These are phyloP conservation scores for Neonectria neomacrospora DNA, from an alignment of 2,329 filamentous ascomycete genomes.

Conservation along the genomic window DNA sequence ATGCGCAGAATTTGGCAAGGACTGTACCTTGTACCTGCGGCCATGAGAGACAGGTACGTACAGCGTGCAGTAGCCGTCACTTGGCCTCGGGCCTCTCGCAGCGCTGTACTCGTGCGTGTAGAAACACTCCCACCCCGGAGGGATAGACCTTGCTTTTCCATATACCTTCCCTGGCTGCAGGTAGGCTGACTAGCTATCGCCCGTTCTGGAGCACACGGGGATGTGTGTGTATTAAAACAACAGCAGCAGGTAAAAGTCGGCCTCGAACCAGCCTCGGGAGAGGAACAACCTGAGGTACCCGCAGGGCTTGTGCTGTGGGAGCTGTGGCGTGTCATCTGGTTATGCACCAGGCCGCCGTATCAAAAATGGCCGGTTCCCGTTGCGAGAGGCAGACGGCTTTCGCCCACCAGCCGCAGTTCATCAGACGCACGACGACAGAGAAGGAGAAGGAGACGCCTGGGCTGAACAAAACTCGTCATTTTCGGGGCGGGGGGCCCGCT, in stretches of 20 bases:
- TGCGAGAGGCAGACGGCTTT: background rate
- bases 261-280: conserved; percentile 16
- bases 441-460: conserved; percentile 14
- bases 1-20: conserved; percentile 46
- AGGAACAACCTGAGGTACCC: background rate
- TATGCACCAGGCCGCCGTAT: background rate
- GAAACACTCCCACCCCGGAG: conserved; percentile 30
- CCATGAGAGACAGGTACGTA: conserved; percentile 39
- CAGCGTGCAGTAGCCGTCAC: conserved; percentile 15
- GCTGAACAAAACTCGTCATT: conserved; percentile 16
- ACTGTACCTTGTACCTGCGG: conserved; percentile 49
- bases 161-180: conserved; percentile 29
- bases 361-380: background rate
- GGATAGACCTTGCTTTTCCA: conserved; percentile 36
- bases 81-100: conserved; percentile 27
- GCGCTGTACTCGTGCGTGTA: conserved; percentile 25
- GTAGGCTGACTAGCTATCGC: conserved; percentile 27
- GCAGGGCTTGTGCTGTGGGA: conserved; percentile 3
- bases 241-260: conserved; percentile 5
- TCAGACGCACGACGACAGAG: background rate
- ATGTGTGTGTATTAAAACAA: conserved; percentile 33
- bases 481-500: conserved; percentile 30
- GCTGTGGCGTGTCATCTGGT: background rate
- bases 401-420: conserved; percentile 1
- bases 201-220: conserved; percentile 25